phyloP scores from a whole-genome alignment of 2,329 filamentous ascomycete genomes.

The Monilinia fructicola region DNA sequence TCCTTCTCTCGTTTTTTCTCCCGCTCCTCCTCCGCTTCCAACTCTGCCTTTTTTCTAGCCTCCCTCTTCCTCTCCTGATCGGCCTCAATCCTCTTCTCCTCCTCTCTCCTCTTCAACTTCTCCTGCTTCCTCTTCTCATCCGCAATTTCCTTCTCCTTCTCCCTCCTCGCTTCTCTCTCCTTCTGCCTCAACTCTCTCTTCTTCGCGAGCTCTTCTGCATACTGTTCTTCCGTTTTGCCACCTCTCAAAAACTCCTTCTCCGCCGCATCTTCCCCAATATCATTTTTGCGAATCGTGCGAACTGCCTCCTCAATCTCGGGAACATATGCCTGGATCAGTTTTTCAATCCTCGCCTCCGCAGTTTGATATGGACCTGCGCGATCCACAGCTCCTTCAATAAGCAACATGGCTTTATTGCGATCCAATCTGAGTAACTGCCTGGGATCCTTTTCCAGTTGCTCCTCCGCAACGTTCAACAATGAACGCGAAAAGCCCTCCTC shows the following conservation, averaged over 20 bases:
- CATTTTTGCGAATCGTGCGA: slow-evolving; percentile 63
- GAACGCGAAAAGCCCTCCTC: slow-evolving; percentile 65
- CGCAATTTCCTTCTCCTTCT: slow-evolving; percentile 57
- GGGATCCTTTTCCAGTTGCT: slow-evolving; percentile 74
- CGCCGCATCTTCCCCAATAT: slow-evolving; percentile 69
- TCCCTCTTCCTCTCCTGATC: slow-evolving; percentile 47
- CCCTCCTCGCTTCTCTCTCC: slow-evolving; percentile 58
- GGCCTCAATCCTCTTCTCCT: slow-evolving; percentile 47
- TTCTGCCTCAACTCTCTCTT: slow-evolving; percentile 61
- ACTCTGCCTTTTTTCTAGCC: slow-evolving; percentile 36
- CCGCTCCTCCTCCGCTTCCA: slow-evolving; percentile 34
- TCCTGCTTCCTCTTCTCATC: slow-evolving; percentile 61
- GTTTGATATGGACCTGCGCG: slow-evolving; percentile 73
- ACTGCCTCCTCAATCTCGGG: slow-evolving; percentile 67
- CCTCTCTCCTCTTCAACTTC: slow-evolving; percentile 51
- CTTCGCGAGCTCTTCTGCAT: slow-evolving; percentile 63
- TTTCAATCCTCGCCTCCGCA: slow-evolving; percentile 65
- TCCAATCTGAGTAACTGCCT: slow-evolving; percentile 70
- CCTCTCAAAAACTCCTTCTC: slow-evolving; percentile 64
- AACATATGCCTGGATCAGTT: slow-evolving; percentile 62
- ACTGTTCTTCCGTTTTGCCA: slow-evolving; percentile 71
- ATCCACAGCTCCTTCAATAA: slow-evolving; percentile 77
- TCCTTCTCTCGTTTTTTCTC: slow-evolving; percentile 40
- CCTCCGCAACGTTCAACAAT: slow-evolving; percentile 67
- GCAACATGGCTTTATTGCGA: slow-evolving; percentile 68